Base-by-base conservation (phyloP, 2,329 filamentous ascomycete species). In the Pseudogymnoascus sp. region DNA sequence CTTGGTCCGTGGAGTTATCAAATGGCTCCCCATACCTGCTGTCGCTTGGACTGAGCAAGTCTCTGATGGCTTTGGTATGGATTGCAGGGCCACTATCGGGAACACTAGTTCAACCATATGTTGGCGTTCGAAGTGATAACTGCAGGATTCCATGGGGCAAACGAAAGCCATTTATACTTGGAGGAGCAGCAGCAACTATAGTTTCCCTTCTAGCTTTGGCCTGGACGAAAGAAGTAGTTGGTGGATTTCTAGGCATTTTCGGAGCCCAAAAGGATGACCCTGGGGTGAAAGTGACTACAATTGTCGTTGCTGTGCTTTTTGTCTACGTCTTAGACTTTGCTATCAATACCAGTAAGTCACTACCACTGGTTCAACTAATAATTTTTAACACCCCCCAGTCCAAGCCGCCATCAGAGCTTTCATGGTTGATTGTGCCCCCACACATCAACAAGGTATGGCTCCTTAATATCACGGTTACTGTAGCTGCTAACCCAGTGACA, bases 1-100 rank as follows among this genome's bases (percentile, higher is more conserved):
- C 93, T 28, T 97, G 93, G 93, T 92, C 92, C 1, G 91, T 96
- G 41, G 93, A 97, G 74, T 80, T 96, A 41, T 96, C 91, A 60
- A 93, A 96, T 77, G 92, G 92, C 68, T 96, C 93, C 60, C 89
- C 90, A 5, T 94, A 89, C 70, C 77, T 94, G 39, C 77, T 93
- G 39, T 91, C 89, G 1, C 82, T 94, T 30, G 90, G 90, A 9
- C 80, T 94, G 74, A 91, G 86, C 80, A 92, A 93, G 76, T 88
- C 89, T 37, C 75, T 92, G 43, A 88, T 93, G 79, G 89, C 90
- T 15, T 79, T 92, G 65, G 89, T 93, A 36, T 94, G 90, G 90
- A 90, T 92, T 65, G 89, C 89, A 11, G 89, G 89, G 0, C 90
- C 90, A 15, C 76, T 94, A 63, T 90, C 88, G 1, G 90, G 90